Conservation (phyloP, 805 yeast species). For the Candida cerambycidarum region DNA sequence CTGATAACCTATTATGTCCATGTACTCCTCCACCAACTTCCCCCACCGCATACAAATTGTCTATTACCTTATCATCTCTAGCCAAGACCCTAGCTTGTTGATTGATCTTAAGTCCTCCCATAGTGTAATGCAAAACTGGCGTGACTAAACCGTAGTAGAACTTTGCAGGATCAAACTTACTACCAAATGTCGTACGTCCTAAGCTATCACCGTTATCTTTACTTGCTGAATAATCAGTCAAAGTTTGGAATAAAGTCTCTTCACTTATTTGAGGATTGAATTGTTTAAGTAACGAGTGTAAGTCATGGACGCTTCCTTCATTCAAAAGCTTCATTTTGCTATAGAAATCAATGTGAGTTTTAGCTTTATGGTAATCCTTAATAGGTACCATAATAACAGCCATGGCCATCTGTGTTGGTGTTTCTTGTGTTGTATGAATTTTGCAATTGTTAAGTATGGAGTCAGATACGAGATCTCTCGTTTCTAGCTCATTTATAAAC, state of each 20-base stretch:
- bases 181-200: slow-evolving; percentile 20
- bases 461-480: slow-evolving; percentile 53
- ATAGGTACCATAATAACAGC: slow-evolving; percentile 38
- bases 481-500: slow-evolving; percentile 53
- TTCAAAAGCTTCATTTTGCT: slow-evolving; percentile 25
- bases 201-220: slow-evolving; percentile 26
- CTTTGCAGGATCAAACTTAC: slow-evolving; percentile 17
- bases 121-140: slow-evolving; percentile 65
- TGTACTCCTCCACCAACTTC: slow-evolving; percentile 49
- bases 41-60: slow-evolving; percentile 47
- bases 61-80: slow-evolving; percentile 27
- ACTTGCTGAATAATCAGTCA: slow-evolving; percentile 18
- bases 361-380: slow-evolving; percentile 44
- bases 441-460: slow-evolving; percentile 34
- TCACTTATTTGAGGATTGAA: slow-evolving; percentile 17
- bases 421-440: slow-evolving; percentile 8
- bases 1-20: slow-evolving; percentile 46
- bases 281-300: slow-evolving; percentile 14
- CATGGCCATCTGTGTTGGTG: slow-evolving; percentile 13
- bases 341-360: slow-evolving; percentile 54
- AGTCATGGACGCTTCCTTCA: slow-evolving; percentile 22
- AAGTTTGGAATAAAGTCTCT: slow-evolving; percentile 12
- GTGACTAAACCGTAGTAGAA: slow-evolving; percentile 54
- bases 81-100: slow-evolving; percentile 42
- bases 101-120: slow-evolving; percentile 67